Percentiles rank a stretch among this genome's conserved stretches.
phyloP scores from a whole-genome alignment of 495 filamentous ascomycete species.

The Penicillium waksmanii region DNA sequence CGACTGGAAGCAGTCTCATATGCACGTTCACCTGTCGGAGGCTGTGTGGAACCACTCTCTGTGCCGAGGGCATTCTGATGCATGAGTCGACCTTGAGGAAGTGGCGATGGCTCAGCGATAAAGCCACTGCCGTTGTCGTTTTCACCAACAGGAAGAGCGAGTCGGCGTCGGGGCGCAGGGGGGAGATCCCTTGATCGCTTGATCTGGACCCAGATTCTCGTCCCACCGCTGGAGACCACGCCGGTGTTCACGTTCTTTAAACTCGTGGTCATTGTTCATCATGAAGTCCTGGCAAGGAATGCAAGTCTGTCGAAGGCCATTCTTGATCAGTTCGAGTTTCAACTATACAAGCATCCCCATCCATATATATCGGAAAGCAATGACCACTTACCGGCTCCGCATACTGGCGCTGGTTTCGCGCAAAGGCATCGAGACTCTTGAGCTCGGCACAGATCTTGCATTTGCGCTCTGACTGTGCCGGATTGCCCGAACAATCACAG shows the following conservation, averaged over 20 bases:
- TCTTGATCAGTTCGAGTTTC: neutral
- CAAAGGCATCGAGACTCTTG: constrained; percentile 57
- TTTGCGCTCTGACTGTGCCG: constrained; percentile 36
- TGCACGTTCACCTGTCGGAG: neutral
- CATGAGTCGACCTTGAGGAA: neutral
- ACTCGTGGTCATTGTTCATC: neutral
- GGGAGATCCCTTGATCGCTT: neutral
- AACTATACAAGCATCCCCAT: too few relatives aligned
- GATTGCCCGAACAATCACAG: constrained; percentile 28
- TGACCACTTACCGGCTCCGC: constrained; percentile 28
- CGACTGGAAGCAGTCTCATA: neutral
- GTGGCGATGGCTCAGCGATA: neutral
- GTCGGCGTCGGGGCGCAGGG: neutral
- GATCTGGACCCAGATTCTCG: neutral
- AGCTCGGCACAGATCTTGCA: constrained; percentile 49
- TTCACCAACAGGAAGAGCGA: neutral
- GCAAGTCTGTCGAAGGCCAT: neutral
- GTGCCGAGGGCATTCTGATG: neutral
- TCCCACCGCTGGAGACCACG: neutral
- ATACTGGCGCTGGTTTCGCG: constrained; percentile 56
- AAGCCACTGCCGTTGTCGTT: neutral
- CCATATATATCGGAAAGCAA: neutral
- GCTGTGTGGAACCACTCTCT: neutral
- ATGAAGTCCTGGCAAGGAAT: neutral
- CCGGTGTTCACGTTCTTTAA: neutral